phyloP scores from a whole-genome alignment of 495 filamentous ascomycete genomes.

The Neurospora sp. region DNA sequence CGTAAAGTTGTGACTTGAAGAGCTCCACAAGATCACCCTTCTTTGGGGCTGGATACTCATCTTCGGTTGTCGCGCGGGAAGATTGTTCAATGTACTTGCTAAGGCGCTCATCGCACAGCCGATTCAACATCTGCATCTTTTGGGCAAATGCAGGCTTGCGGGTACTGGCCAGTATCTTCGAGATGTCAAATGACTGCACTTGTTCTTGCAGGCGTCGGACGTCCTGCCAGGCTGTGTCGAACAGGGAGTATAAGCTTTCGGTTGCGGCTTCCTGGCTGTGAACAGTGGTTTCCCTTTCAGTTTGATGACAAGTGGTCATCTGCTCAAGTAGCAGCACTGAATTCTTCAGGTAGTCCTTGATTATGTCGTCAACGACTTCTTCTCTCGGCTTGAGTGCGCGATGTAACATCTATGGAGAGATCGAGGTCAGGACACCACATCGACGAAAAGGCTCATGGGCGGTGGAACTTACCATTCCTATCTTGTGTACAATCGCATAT shows the following conservation, averaged over 20 bases:
- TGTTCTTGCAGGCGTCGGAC: not conserved
- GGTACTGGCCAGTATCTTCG: not conserved
- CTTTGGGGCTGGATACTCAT: not conserved
- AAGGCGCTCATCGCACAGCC: not conserved
- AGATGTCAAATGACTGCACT: not conserved
- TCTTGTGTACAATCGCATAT: constrained; percentile 6
- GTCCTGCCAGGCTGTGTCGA: not conserved
- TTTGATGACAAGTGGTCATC: constrained; percentile 7
- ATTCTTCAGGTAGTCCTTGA: constrained; percentile 11
- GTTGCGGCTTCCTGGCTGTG: not conserved
- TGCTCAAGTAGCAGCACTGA: constrained; percentile 7
- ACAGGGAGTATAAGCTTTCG: not conserved
- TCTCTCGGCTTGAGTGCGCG: constrained; percentile 16
- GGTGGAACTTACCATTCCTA: constrained; percentile 6
- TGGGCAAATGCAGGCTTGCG: not conserved
- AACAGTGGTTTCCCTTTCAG: not conserved
- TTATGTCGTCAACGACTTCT: constrained; percentile 11
- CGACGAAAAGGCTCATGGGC: not conserved
- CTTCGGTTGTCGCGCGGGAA: not conserved
- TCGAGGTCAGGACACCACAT: not conserved
- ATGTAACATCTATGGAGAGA: constrained; percentile 3
- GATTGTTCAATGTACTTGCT: not conserved
- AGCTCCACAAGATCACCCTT: not conserved
- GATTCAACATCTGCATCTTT: not conserved
- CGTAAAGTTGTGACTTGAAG: not conserved